Base-by-base conservation (phyloP, 768 basidiomycete species). In the Ramaria rubella region DNA sequence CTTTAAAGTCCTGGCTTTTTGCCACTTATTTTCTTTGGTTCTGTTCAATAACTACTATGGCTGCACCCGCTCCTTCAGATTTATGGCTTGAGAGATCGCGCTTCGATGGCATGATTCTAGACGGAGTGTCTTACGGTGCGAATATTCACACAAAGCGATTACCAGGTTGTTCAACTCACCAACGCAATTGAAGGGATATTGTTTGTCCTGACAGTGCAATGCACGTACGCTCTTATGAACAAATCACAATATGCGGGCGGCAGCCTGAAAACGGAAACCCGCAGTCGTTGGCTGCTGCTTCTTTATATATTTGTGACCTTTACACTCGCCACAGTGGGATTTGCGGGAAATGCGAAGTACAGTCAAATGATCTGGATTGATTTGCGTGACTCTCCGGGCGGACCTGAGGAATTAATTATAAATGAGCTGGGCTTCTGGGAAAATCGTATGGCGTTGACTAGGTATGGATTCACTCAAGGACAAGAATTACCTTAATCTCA, bases 311-410 rank as follows among this genome's bases (percentile, higher is more conserved):
- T 24, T n/a, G 45, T 61, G 11, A 58, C 67, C n/a, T 44, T 68
- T n/a, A n/a, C 58, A 15, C 62, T 70, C 17, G 60, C 64, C 59
- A 68, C 67, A 21, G 63, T 69, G 49, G 61, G 61, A 42, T 61
- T 66, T 52, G 58, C 61, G 26, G 59, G 61, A 1, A 63, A 69
- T 21, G 61, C 60, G 11, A 65, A 67, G 30, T 68, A 62, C 50
- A 64, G 63, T n/a, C 60, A 70, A 58, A 52, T 58, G 53, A 66
- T 68, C 62, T 70, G 62, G 63, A 65, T 68, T 42, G 61, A 61
- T 36, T 50, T 60, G 52, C 59, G 65, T 30, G 55, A 63, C 43
- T 46, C 55, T 21, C 62, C 66, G 5, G 66, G 66, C n/a, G 69
- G 68, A 1, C 61, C 60, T 15, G 55, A 59, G n/a, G 61, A 43